Percentiles rank a stretch among this genome's conserved stretches.
Evolutionary conservation across 2,329 filamentous ascomycete species (phyloP).

Genomic region (Diaporthe australafricana): DNA sequence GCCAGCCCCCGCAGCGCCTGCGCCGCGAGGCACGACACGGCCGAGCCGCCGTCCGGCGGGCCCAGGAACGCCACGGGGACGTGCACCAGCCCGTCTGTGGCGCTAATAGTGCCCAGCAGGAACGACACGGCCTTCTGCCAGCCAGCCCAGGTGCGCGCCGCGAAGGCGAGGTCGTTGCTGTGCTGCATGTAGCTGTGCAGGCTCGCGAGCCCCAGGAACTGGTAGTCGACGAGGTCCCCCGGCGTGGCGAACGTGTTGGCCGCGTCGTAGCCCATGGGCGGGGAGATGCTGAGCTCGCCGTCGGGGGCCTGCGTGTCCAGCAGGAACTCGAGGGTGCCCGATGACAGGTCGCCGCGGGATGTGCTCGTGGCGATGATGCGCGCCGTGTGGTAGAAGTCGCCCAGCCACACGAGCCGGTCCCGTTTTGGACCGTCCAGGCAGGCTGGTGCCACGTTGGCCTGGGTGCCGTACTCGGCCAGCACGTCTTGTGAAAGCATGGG

Average conservation of each 20-base stretch:
- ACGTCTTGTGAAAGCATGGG: conserved; percentile 41
- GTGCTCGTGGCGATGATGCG: conserved; percentile 51
- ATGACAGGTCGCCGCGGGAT: conserved; percentile 47
- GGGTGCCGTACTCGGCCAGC: conserved; percentile 52
- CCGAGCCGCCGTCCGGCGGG: conserved; percentile 30
- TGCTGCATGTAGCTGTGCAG: conserved; percentile 38
- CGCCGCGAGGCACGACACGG: conserved; percentile 37
- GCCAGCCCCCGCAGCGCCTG: conserved; percentile 34
- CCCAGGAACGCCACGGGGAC: conserved; percentile 38
- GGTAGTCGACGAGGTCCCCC: conserved; percentile 38
- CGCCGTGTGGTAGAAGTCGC: conserved; percentile 55
- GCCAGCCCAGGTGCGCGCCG: conserved; percentile 35
- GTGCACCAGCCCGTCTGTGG: conserved; percentile 36
- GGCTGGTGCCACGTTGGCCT: conserved; percentile 47
- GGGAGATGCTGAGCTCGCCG: background rate
- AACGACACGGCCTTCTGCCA: conserved; percentile 36
- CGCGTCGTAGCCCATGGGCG: conserved; percentile 40
- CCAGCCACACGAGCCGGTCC: conserved; percentile 55
- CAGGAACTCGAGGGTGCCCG: conserved; percentile 48
- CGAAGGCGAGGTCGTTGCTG: conserved; percentile 38
- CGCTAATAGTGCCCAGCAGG: conserved; percentile 35
- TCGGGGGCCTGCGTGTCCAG: conserved; percentile 34
- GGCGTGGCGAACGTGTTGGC: background rate
- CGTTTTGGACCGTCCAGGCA: conserved; percentile 56
- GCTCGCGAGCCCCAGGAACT: conserved; percentile 39